phyloP scores from a whole-genome alignment of 2,329 filamentous ascomycete genomes.

The Beauveria rudraprayagi region DNA sequence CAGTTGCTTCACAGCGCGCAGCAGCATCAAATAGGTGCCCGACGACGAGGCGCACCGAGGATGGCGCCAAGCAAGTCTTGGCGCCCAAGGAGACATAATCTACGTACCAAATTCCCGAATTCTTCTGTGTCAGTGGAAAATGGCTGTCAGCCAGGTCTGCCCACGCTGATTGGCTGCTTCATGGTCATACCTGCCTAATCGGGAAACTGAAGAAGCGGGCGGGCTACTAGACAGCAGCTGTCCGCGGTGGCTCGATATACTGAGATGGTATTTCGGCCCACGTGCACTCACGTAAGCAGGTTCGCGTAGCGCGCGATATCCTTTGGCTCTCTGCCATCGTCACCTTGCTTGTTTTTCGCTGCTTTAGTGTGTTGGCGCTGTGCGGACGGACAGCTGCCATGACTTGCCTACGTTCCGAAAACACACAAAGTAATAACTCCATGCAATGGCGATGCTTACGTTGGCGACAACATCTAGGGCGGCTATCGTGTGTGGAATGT shows the following conservation, averaged over 20 bases:
- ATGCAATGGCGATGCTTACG: not conserved
- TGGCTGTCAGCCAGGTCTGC: not conserved
- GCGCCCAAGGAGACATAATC: not conserved
- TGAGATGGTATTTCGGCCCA: no score
- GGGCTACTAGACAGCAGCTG: not conserved
- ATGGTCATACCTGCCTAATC: not conserved
- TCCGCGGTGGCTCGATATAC: not conserved
- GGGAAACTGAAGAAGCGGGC: not conserved
- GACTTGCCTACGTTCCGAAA: not conserved
- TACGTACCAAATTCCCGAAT: not conserved
- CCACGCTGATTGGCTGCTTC: not conserved
- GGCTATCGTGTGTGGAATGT: not conserved
- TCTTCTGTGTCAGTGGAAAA: not conserved
- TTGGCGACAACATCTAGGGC: no score
- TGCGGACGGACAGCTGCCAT: not conserved
- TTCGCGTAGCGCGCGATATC: not conserved
- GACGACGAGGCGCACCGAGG: not conserved
- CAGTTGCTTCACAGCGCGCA: not conserved
- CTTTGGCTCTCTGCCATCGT: not conserved
- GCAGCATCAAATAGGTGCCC: not conserved
- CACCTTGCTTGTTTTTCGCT: not conserved
- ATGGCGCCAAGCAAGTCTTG: accelerated
- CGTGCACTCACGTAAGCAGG: not conserved
- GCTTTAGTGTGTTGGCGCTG: not conserved
- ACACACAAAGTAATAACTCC: not conserved